A percentile compares a stretch with the other conserved stretches of the same genome.
These are phyloP conservation scores for Isochrysis galbana DNA, from an alignment of 78 protist species.

Conservation along the genomic window DNA sequence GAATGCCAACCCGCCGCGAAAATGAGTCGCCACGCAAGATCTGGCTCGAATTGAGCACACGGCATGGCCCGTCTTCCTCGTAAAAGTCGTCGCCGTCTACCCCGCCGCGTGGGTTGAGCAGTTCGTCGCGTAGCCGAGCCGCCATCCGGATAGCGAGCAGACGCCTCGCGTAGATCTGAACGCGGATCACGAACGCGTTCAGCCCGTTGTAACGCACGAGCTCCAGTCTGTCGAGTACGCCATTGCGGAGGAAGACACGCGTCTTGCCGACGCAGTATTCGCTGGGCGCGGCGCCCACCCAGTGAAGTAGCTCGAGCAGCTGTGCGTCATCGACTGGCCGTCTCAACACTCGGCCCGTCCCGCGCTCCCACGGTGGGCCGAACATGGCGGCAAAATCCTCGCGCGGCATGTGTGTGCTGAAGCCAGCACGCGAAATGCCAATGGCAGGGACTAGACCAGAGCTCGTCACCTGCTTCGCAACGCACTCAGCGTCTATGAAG, in stretches of 20 bases:
- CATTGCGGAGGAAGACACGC: background rate
- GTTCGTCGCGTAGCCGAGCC: background rate
- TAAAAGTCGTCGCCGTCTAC: background rate
- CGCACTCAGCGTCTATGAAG: background rate
- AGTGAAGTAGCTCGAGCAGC: background rate
- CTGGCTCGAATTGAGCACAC: too few species aligned
- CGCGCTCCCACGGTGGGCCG: background rate
- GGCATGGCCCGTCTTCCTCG: too few species aligned
- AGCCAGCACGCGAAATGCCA: background rate
- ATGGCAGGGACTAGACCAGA: background rate
- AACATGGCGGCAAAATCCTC: constrained; percentile 92
- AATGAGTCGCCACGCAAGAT: too few species aligned
- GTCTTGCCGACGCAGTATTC: background rate
- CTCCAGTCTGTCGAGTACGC: background rate
- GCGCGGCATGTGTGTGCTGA: constrained; percentile 59
- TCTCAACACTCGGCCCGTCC: background rate
- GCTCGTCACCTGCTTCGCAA: background rate
- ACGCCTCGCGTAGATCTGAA: background rate
- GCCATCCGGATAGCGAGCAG: background rate
- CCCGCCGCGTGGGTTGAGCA: background rate
- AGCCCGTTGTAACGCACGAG: background rate
- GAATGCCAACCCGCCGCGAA: too few species aligned
- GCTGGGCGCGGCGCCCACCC: background rate
- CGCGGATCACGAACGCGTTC: background rate
- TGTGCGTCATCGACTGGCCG: background rate